Percentiles rank a stretch among this genome's conserved stretches.
phyloP scores from a whole-genome alignment of 2,329 filamentous ascomycete species.

The Fusarium heterosporum region DNA sequence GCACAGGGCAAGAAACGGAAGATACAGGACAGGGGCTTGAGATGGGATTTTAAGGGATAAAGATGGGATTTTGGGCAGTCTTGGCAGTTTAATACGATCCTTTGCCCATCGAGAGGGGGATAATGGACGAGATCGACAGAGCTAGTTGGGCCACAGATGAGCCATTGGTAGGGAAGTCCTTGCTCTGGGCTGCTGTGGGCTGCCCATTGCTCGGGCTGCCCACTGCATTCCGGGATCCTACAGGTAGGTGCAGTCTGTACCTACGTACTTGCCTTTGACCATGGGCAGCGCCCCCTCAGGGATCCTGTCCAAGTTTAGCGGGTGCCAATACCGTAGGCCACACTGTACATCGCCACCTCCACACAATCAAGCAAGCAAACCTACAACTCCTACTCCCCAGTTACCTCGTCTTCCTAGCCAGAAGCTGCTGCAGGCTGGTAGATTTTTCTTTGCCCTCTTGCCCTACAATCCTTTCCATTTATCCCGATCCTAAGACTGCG shows the following conservation, averaged over 20 bases:
- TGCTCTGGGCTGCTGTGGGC: constrained; percentile 4
- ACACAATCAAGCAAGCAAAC: constrained; percentile 20
- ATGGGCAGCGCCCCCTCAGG: not conserved
- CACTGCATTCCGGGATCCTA: not conserved
- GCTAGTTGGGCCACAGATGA: constrained; percentile 19
- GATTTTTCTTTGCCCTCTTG: constrained; percentile 9
- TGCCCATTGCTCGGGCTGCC: constrained; percentile 1
- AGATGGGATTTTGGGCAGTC: constrained; percentile 36
- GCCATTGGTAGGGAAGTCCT: constrained; percentile 27
- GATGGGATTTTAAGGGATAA: constrained; percentile 27
- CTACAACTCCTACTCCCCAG: constrained; percentile 12
- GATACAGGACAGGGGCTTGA: constrained; percentile 8
- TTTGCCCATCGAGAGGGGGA: constrained; percentile 21
- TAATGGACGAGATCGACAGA: constrained; percentile 31
- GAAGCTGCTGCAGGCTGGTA: constrained; percentile 17
- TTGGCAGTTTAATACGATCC: constrained; percentile 15
- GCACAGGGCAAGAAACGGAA: constrained; percentile 5
- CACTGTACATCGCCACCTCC: constrained; percentile 49
- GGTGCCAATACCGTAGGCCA: constrained; percentile 16
- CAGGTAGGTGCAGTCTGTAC: not conserved
- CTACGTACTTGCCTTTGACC: not conserved
- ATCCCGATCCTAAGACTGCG: not conserved
- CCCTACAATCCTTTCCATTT: constrained; percentile 4
- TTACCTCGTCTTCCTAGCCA: constrained; percentile 16
- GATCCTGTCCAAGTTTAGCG: not conserved